Base-by-base conservation (phyloP, 1,284 basidiomycete genomes). In the Puccinia hordei region DNA sequence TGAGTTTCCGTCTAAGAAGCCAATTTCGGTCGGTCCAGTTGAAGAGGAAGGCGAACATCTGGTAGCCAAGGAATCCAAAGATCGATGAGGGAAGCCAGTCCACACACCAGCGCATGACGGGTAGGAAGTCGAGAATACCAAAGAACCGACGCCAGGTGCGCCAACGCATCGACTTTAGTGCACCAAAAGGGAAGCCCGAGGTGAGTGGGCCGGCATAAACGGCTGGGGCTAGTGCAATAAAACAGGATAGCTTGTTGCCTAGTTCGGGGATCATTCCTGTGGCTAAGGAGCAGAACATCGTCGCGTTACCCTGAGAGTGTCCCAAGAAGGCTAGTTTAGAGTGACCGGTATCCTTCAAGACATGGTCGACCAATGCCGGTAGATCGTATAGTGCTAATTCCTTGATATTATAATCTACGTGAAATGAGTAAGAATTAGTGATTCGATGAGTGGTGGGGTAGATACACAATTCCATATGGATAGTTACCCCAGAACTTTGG, bases 1-100 rank as follows among this genome's bases (percentile, higher is more conserved):
- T 90, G 5, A 88, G 87, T 83, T 90, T 90, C 57, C 88, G 86
- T 22, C 88, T 85, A 49, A 85, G 84, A 15, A 89, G 86, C 86
- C 90, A 90, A 83, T 90, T 89, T 19, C 88, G 86, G 84, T 90
- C 90, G 19, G 89, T 90, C 90, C 90, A 90, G n/a, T 86, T 85
- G 82, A 88, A 89, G 38, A 90, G 85, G 85, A 89, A 90, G 8
- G 89, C 88, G 83, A 90, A 90, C 89, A 90, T 90, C 82, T 88
- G 89, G 83, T 85, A 85, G 44, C 83, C 71, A 88, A 85, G 30
- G 85, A 82, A 4, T 86, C 88, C 85, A 81, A 85, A 82, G 81
- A 81, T 82, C 44, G 84, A 83, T 74, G 84, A 82, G 81, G 87
- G 86, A 38, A 86, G 83, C 87, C 88, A 22, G 88, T 74, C 79